Evolutionary conservation across 208 protist genomes (phyloP), one percentile per base, ranked within the genome.

Genomic region (Trypanosoma boissoni): DNA sequence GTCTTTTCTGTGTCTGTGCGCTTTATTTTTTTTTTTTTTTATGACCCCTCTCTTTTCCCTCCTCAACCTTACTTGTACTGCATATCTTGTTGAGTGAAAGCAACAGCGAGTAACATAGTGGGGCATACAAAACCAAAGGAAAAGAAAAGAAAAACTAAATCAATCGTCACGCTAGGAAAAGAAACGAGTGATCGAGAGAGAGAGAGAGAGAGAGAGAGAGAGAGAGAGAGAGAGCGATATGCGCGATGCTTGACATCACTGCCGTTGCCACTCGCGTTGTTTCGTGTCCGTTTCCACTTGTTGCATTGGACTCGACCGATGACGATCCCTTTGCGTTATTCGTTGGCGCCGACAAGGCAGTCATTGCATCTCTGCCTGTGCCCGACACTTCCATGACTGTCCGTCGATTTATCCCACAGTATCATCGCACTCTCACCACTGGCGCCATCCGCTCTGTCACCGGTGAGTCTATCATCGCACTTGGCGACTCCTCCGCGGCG

Each of bases 161-260:
- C n/a, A n/a, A n/a, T n/a, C n/a, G n/a, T n/a, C n/a, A n/a, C n/a
- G n/a, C n/a, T n/a, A n/a, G n/a, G n/a, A n/a, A n/a, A n/a, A n/a
- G n/a, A n/a, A n/a, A n/a, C n/a, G n/a, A n/a, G n/a, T n/a, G n/a
- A n/a, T n/a, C n/a, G n/a, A n/a, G n/a, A n/a, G n/a, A n/a, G n/a
- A n/a, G n/a, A n/a, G n/a, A n/a, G n/a, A n/a, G n/a, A n/a, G n/a
- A n/a, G n/a, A n/a, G n/a, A n/a, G n/a, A n/a, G n/a, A n/a, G n/a
- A n/a, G n/a, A n/a, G n/a, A n/a, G n/a, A n/a, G n/a, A n/a, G n/a
- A n/a, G n/a, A 16, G 34, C 12, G 50, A 43, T 34, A 70, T 58
- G 55, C 48, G n/a, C 5, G 5, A 70, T 70, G 64, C 26, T 68
- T 54, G 64, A 70, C 24, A 70, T 70, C 18, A 63, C 64, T 12